Base-by-base conservation (phyloP, 2,329 filamentous ascomycete genomes). In the Clonostachys sp. region DNA sequence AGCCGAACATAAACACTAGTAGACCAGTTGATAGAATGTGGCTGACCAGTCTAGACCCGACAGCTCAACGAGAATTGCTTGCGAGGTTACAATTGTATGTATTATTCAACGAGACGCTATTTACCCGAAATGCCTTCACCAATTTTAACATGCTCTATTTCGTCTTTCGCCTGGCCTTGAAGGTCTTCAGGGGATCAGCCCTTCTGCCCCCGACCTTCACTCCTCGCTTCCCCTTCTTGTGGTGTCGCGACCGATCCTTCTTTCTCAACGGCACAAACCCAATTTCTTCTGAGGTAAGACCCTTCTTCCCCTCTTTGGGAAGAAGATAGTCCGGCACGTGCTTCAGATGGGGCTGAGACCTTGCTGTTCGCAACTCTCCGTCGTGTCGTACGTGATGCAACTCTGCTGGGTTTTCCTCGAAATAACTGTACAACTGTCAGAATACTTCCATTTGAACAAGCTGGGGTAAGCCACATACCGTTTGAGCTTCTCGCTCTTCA, bases 361-460 rank as follows among this genome's bases (percentile, higher is more conserved):
- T 77, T 13, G 91, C 89, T 20, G 91, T 84, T 50, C 91, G 81
- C 48, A 95, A 75, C 64, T 96, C 92, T 36, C 85, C 86, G 62
- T 99, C 94, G 62, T 99, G 94, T 24, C 92, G 82, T 55, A 97
- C 74, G 62, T 96, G 90, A 36, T 83, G 81, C 53, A 97, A 71
- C 62, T 97, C 92, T 34, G 86, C 83, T 0, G 94, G 94, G 64
- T 99, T 96, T 67, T 99, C 94, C 63, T 97, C 94, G 60, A 97
- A 99, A 73, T 97, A 90, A 45, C 70, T 73, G 39, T 44, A 42
- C 14, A 17, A n/a, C 16, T 41, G 14, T 45, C 13, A 46, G 47
- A 12, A 14, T 18, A n/a, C 36, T n/a, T 6, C 7, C 36, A 12
- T 4, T 18, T 18, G 14, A n/a, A 8, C 14, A 39, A n/a, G 36